Evolutionary conservation across 805 yeast genomes (phyloP).

Genomic region (Lachancea sp.): DNA sequence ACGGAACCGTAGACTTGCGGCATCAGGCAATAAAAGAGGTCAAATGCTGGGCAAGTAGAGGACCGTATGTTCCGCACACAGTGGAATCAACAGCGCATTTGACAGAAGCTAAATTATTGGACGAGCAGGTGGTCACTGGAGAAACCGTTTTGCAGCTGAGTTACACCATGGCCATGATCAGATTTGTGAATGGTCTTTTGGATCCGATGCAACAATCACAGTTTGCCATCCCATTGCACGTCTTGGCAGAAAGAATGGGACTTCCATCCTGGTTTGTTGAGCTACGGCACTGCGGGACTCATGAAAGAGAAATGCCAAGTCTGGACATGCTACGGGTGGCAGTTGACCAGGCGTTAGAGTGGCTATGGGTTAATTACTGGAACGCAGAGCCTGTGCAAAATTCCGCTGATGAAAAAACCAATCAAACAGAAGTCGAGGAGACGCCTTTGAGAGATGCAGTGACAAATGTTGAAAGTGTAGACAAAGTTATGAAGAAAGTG

Average conservation of each 20-base stretch:
- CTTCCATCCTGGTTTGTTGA: conserved; percentile 85
- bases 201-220: conserved; percentile 81
- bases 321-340: conserved; percentile 60
- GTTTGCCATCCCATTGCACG: conserved; percentile 72
- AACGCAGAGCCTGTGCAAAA: conserved; percentile 10
- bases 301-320: conserved; percentile 68
- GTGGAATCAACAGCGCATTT: conserved; percentile 59
- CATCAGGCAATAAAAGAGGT: conserved; percentile 46
- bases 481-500: background rate
- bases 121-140: conserved; percentile 30
- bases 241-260: conserved; percentile 58
- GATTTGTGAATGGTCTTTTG: conserved; percentile 85
- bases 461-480: background rate
- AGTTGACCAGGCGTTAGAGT: conserved; percentile 53
- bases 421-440: background rate
- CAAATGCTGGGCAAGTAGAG: conserved; percentile 50
- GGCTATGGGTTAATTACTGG: conserved; percentile 82
- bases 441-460: background rate
- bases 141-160: conserved; percentile 38
- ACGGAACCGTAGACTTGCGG: conserved; percentile 22
- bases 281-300: conserved; percentile 83
- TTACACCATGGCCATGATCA: conserved; percentile 66
- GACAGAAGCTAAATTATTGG: conserved; percentile 43
- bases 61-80: conserved; percentile 59
- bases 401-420: conserved; percentile 5